phyloP scores from a whole-genome alignment of 2,329 filamentous ascomycete genomes.

The Aspergillus luchuensis region DNA sequence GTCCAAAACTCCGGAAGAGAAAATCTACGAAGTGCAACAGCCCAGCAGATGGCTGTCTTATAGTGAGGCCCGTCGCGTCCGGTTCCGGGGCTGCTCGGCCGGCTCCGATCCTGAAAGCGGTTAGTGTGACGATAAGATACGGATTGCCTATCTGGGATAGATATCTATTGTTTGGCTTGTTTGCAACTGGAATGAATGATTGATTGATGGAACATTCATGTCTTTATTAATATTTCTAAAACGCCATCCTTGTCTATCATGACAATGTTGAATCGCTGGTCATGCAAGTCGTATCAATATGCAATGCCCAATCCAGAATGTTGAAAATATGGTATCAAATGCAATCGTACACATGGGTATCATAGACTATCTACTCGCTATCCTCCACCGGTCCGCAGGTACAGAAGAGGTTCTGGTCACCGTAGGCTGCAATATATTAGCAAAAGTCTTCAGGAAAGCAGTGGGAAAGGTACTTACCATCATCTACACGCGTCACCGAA shows the following conservation, averaged over 20 bases:
- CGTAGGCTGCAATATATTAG: slow-evolving; percentile 65
- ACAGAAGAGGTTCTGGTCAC: slow-evolving; percentile 92
- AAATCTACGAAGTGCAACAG: background rate
- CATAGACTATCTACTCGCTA: slow-evolving; percentile 38
- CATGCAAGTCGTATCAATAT: slow-evolving; percentile 10
- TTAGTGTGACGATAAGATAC: slow-evolving; percentile 9
- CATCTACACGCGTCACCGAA: slow-evolving; percentile 79
- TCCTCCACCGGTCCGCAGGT: slow-evolving; percentile 83
- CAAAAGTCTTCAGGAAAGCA: slow-evolving; percentile 1
- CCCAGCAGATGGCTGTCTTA: background rate
- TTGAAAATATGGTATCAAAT: slow-evolving; percentile 20
- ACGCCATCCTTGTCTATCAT: slow-evolving; percentile 23
- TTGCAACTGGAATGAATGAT: background rate
- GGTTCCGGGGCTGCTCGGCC: slow-evolving; percentile 26
- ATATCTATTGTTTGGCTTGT: background rate
- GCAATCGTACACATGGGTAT: slow-evolving; percentile 10
- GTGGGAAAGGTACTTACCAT: slow-evolving; percentile 64
- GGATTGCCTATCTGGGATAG: background rate
- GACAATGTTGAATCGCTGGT: slow-evolving; percentile 34
- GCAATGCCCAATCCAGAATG: slow-evolving; percentile 15
- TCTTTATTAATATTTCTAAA: background rate
- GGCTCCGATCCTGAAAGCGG: slow-evolving; percentile 25
- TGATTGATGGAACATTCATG: no score
- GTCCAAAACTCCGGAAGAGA: background rate
- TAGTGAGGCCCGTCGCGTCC: slow-evolving; percentile 7